Base-by-base conservation (phyloP, 306 rosid species). In the Vigna reflexopilosa region DNA sequence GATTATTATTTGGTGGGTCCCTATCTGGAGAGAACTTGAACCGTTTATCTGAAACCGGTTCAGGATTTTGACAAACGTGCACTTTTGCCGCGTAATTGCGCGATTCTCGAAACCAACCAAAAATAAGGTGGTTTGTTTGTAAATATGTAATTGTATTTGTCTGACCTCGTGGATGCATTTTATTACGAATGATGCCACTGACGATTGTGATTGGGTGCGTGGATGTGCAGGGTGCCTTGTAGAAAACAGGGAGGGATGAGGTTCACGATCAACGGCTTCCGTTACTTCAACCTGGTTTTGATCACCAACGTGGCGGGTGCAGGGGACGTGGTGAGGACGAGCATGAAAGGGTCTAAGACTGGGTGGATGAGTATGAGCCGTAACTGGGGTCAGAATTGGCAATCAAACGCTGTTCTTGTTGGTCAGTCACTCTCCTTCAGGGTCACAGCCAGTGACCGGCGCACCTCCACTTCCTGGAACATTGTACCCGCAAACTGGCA, bases 331-430 rank as follows among this genome's bases (percentile, higher is more conserved):
- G 81, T 82, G 86, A 82, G 62, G 57, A 91, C 80, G 57, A 87
- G 86, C 73, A 78, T 93, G 54, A 91, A 90, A 54, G 98, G 98
- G 0, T 84, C 97, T 2, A 80, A 72, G 12, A 87, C 85, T 1
- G 91, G 74, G 6, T 93, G 98, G 98, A 87, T 91, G 91, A 82
- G 82, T 67, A 36, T 91, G 98, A 93, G 91, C 54, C 88, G 95
- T 0, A 93, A 93, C 80, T 93, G 95, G 98, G 98, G 98, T 64
- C 98, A 93, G 73, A 93, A 93, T 55, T 93, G 97, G 98, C 98
- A 93, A n/a, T 83, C 89, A 42, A 86, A 86, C 70, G 44, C 75
- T 20, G 83, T 86, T 54, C 45, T 93, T 80, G 86, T 83, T 54
- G 95, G 97, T 36, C 98, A 93, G 88, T 85, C 97, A 62, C 89